Base-by-base conservation (phyloP, 2,329 filamentous ascomycete species). In the Aspergillus transmontanensis region DNA sequence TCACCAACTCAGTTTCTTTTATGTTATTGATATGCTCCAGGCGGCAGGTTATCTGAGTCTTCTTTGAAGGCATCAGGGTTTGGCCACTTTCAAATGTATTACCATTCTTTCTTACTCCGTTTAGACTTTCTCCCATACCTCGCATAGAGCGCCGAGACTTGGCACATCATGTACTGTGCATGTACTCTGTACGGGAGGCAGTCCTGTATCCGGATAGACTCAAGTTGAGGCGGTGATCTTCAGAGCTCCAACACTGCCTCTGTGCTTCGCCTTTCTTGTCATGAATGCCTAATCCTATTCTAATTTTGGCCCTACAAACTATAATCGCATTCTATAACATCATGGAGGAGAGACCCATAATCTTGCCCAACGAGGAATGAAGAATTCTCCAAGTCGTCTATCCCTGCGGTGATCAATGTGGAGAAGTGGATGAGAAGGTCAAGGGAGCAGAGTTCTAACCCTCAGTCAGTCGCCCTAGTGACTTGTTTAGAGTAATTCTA, bases 361-460 rank as follows among this genome's bases (percentile, higher is more conserved):
- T 23, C 30, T 12, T 55, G 51, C 32, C 50, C 28, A 36, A 54
- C 50, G 28, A 53, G 57, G 26, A 41, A 14, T 41, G 28, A 23
- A 36, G 30, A 43, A 45, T 45, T 14, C 39, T 57, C 54, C 43
- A 50, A 55, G 7, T 55, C 41, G 56, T 43, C 59, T 36, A 57
- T 57, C 59, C 62, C 59, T 64, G 62, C 39, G 63, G 46, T 50
- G 60, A 65, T 65, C 63, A 60, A 50, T 57, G 63, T 65, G 63
- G 63, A 63, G 60, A 41, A 36, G 9, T 48, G 50, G 50, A 54
- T 54, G 50, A 54, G 21, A 19, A 14, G 45, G 23, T 14, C 12
- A 5, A 48, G 12, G 7, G 45, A 48, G 45, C 21, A 19, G 11
- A 36, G 30, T n/a, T 32, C 19, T 12, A 36, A 34, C 21, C 21